These are phyloP conservation scores for Yamagishiella unicocca DNA, from an alignment of 139 green algal species.

Conservation along the genomic window DNA sequence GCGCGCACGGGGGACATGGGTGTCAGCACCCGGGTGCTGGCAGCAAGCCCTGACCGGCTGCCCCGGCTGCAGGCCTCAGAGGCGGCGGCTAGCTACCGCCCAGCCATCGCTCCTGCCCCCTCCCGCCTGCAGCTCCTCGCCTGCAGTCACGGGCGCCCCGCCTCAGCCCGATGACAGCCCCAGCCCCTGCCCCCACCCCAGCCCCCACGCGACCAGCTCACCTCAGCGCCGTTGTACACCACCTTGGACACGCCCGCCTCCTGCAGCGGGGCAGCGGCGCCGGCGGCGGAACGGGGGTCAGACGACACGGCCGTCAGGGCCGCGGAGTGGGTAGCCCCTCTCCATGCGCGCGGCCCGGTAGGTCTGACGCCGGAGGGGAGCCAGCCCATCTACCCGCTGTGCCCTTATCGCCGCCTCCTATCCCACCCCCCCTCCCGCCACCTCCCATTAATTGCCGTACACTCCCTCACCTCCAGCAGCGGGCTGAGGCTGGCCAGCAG, in stretches of 20 bases:
- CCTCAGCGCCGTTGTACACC: slow-evolving; percentile 14
- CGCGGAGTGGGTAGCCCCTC: neutral
- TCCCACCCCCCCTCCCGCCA: neutral
- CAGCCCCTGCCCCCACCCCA: too few species aligned
- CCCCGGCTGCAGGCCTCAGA: too few species aligned
- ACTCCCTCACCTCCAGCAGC: slow-evolving; percentile 21
- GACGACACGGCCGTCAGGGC: too few species aligned
- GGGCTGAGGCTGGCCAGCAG: slow-evolving; percentile 12
- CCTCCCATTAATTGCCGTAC: neutral
- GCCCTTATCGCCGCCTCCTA: too few species aligned
- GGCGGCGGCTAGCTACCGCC: too few species aligned
- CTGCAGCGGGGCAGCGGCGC: neutral
- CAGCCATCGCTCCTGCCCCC: neutral
- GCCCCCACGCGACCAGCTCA: too few species aligned
- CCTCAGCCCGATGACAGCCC: too few species aligned
- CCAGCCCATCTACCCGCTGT: neutral
- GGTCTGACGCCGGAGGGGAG: neutral
- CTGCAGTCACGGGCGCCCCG: too few species aligned
- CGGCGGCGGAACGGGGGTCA: too few species aligned
- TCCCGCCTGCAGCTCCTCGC: too few species aligned
- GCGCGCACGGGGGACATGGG: neutral
- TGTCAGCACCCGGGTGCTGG: neutral
- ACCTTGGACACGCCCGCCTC: neutral
- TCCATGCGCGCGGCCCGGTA: neutral
- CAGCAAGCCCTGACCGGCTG: too few species aligned